These are phyloP conservation scores for Moesziomyces antarcticus DNA, from an alignment of 1,284 basidiomycete genomes.

Conservation along the genomic window DNA sequence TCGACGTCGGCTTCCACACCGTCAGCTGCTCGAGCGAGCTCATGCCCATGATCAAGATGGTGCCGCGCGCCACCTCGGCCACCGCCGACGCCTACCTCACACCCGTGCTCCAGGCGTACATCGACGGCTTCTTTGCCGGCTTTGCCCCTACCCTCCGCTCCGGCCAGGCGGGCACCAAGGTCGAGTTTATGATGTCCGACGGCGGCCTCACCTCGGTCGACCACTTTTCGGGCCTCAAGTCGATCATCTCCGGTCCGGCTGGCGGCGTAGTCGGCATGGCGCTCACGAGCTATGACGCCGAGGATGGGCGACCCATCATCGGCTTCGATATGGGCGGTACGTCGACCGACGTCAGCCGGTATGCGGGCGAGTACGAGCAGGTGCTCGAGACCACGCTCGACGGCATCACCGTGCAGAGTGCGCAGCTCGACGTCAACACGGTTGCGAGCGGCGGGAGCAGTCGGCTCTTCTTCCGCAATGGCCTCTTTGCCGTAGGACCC, in stretches of 20 bases:
- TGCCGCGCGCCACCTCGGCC: slow-evolving; percentile 88
- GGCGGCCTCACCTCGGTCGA: slow-evolving; percentile 86
- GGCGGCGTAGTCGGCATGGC: slow-evolving; percentile 90
- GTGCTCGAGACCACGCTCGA: slow-evolving; percentile 92
- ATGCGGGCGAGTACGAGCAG: slow-evolving; percentile 83
- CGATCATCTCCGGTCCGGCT: slow-evolving; percentile 86
- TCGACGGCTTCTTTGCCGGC: slow-evolving; percentile 91
- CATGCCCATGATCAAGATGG: slow-evolving; percentile 90
- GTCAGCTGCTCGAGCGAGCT: slow-evolving; percentile 88
- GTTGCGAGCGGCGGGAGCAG: slow-evolving; percentile 64
- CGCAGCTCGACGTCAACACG: slow-evolving; percentile 73
- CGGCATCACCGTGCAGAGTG: slow-evolving; percentile 86
- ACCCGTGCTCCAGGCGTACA: slow-evolving; percentile 83
- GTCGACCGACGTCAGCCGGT: slow-evolving; percentile 85
- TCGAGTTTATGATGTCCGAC: slow-evolving; percentile 67
- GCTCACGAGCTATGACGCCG: slow-evolving; percentile 81
- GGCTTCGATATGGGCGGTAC: slow-evolving; percentile 77
- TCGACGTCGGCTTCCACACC: slow-evolving; percentile 83
- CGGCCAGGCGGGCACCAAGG: slow-evolving; percentile 64
- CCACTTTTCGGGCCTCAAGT: slow-evolving; percentile 87
- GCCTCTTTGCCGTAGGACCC: slow-evolving; percentile 64
- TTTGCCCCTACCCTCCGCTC: slow-evolving; percentile 79
- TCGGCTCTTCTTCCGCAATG: slow-evolving; percentile 65
- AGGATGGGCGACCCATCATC: slow-evolving; percentile 77
- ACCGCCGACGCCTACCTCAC: slow-evolving; percentile 97